A percentile compares a stretch with the other conserved stretches of the same genome.
phyloP scores from a whole-genome alignment of 108 stramenopile genomes.

The Mediolabrus comicus region DNA sequence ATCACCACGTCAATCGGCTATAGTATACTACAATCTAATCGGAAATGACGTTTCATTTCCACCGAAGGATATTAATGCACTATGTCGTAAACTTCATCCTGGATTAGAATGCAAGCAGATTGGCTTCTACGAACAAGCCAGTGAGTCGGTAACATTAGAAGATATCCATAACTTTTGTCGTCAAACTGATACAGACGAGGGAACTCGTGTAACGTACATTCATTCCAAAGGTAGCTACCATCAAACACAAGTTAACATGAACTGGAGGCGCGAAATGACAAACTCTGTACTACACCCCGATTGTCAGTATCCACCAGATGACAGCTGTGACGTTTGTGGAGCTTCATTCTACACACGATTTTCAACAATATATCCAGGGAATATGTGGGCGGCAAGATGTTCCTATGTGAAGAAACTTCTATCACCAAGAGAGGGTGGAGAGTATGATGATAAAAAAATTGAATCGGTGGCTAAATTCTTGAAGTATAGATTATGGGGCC shows the following conservation, averaged over 20 bases:
- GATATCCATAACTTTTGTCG: slow-evolving; percentile 32
- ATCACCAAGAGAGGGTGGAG: slow-evolving; percentile 43
- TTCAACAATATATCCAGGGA: slow-evolving; percentile 51
- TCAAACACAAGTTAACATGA: slow-evolving; percentile 26
- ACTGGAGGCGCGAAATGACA: slow-evolving; percentile 44
- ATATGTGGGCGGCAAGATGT: slow-evolving; percentile 56
- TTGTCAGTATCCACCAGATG: slow-evolving; percentile 38
- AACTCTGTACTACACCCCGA: slow-evolving; percentile 35
- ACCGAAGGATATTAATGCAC: slow-evolving; percentile 20
- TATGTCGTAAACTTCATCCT: slow-evolving; percentile 20
- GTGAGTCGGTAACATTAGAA: slow-evolving; percentile 36
- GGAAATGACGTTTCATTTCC: slow-evolving; percentile 20
- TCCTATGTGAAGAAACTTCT: slow-evolving; percentile 45
- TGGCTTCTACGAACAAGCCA: slow-evolving; percentile 30
- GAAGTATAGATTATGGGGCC: slow-evolving; percentile 39
- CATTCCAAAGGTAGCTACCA: slow-evolving; percentile 45
- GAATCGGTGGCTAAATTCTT: slow-evolving; percentile 35
- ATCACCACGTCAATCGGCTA: slow-evolving; percentile 8
- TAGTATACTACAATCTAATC: slow-evolving; percentile 42
- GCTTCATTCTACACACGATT: slow-evolving; percentile 47
- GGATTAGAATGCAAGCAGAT: slow-evolving; percentile 26
- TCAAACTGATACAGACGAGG: slow-evolving; percentile 11
- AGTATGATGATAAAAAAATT: slow-evolving; percentile 31
- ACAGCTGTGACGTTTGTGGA: slow-evolving; percentile 51
- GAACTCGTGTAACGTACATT: slow-evolving; percentile 37